Evolutionary conservation across 2,329 filamentous ascomycete genomes (phyloP).

Genomic region (Blastomyces parvus): DNA sequence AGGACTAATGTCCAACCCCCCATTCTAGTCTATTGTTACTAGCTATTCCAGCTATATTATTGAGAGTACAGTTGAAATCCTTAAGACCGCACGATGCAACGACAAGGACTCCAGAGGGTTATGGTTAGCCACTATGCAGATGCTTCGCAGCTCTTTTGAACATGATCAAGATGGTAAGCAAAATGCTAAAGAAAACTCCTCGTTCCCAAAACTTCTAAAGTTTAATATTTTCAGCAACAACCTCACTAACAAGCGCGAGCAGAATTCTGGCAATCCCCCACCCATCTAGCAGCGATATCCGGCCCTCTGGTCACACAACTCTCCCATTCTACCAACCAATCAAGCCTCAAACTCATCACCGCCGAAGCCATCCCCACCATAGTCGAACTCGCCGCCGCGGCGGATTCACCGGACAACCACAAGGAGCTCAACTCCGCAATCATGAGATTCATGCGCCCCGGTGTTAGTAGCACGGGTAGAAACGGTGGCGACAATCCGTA

Average conservation of each 20-base stretch:
- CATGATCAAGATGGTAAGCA: constrained; percentile 69
- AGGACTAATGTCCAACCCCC: constrained; percentile 10
- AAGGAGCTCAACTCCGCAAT: constrained; percentile 76
- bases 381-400: constrained; percentile 67
- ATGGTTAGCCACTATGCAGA: constrained; percentile 59
- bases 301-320: constrained; percentile 62
- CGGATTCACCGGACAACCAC: constrained; percentile 79
- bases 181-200: background rate
- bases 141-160: constrained; percentile 66
- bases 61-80: constrained; percentile 59
- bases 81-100: constrained; percentile 36
- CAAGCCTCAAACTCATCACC: constrained; percentile 38
- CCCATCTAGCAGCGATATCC: constrained; percentile 68
- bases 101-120: constrained; percentile 49
- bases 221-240: background rate
- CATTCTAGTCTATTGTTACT: constrained; percentile 67
- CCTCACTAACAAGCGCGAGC: background rate
- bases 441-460: constrained; percentile 63
- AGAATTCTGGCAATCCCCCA: constrained; percentile 87
- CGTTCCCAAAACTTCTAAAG: background rate
- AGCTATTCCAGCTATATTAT: constrained; percentile 79
- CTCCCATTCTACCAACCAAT: constrained; percentile 32
- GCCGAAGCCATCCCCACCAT: constrained; percentile 61
- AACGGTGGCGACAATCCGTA: constrained; percentile 49
- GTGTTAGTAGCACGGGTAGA: constrained; percentile 27